Percentiles rank a stretch among this genome's conserved stretches.
These are phyloP conservation scores for Ceratopteris richardii DNA, from an alignment of 75 land plant genomes.

Conservation along the genomic window DNA sequence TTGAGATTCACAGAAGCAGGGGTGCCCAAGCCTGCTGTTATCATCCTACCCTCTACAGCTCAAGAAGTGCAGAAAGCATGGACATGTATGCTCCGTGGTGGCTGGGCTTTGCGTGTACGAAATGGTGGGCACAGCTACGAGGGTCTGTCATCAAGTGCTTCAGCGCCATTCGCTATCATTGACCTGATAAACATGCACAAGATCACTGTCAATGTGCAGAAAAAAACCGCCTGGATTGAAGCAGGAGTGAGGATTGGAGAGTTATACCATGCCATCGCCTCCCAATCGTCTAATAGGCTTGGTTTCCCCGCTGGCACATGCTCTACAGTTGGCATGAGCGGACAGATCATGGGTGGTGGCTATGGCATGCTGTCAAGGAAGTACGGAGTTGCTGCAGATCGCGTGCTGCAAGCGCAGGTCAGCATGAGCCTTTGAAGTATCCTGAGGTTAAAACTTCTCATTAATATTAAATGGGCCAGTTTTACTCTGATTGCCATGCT, in stretches of 20 bases:
- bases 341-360: constrained; percentile 19
- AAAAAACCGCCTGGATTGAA: constrained; percentile 18
- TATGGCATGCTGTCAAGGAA: constrained; percentile 11
- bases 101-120: constrained; percentile 11
- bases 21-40: constrained; percentile 6
- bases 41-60: constrained; percentile 4
- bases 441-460: too few species aligned
- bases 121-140: constrained; percentile 39
- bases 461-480: too few species aligned
- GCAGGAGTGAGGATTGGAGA: constrained; percentile 19
- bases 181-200: constrained; percentile 17
- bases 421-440: too few species aligned
- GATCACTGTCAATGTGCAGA: neutral
- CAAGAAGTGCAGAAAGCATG: constrained; percentile 2
- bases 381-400: constrained; percentile 6
- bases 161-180: constrained; percentile 20
- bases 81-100: neutral
- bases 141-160: constrained; percentile 13
- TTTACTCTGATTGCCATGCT: too few species aligned
- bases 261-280: constrained; percentile 4
- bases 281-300: neutral
- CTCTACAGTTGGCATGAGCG: constrained; percentile 13
- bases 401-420: too few species aligned
- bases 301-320: constrained; percentile 7
- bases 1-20: constrained; percentile 21